Percentiles rank a stretch among this genome's conserved stretches.
These are phyloP conservation scores for Pleoardoris graminearum DNA, from an alignment of 2,329 filamentous ascomycete species.

Conservation along the genomic window DNA sequence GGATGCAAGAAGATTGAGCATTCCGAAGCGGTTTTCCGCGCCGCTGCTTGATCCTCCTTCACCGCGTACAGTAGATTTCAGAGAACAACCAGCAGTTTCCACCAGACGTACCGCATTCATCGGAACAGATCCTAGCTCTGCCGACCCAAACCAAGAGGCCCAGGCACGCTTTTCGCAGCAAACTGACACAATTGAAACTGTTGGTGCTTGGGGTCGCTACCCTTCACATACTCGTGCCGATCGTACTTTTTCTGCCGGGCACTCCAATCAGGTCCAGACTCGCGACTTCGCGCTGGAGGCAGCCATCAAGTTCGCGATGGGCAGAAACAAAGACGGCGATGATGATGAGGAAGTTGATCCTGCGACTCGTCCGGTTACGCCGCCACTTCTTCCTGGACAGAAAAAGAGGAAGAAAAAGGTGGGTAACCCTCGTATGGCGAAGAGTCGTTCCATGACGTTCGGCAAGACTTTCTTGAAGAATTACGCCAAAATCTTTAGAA, in stretches of 20 bases:
- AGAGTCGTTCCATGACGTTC: conserved; percentile 53
- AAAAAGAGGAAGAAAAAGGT: conserved; percentile 58
- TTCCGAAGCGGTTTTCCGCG: conserved; percentile 17
- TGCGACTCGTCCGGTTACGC: conserved; percentile 23
- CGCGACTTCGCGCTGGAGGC: conserved; percentile 50
- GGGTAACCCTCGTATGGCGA: conserved; percentile 68
- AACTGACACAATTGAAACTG: conserved; percentile 26
- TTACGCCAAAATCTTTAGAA: conserved; percentile 50
- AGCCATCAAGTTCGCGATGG: conserved; percentile 29
- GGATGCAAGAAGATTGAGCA: background rate
- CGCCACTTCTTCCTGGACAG: conserved; percentile 23
- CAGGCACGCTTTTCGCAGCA: conserved; percentile 31
- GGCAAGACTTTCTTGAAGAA: conserved; percentile 48
- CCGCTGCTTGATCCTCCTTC: conserved; percentile 8
- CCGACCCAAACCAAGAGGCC: conserved; percentile 14
- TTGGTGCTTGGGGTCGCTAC: conserved; percentile 52
- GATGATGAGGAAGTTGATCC: conserved; percentile 30
- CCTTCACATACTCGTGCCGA: conserved; percentile 51
- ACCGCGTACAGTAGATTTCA: background rate
- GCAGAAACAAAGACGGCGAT: conserved; percentile 19
- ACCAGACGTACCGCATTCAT: conserved; percentile 27
- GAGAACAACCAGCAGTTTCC: background rate
- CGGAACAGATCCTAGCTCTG: conserved; percentile 10
- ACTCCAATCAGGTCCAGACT: conserved; percentile 43
- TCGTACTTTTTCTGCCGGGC: conserved; percentile 47